Conservation (phyloP, 345 rosid species). For the Lepidium africanum region DNA sequence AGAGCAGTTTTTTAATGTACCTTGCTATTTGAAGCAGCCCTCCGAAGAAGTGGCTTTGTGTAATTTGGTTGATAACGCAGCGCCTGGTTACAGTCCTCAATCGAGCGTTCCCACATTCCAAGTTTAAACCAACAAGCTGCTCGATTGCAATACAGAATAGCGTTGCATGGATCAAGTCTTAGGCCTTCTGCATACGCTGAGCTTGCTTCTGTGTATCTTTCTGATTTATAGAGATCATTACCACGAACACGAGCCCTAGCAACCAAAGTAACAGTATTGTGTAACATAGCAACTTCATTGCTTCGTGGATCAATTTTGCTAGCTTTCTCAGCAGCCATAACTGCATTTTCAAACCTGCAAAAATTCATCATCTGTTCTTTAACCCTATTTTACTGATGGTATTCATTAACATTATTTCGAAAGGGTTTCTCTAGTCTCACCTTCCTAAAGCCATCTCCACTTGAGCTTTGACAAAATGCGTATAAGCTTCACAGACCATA, state of each 20-base stretch:
- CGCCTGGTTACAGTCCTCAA: constrained; percentile 84
- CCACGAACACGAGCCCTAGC: constrained; percentile 91
- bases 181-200: constrained; percentile 92
- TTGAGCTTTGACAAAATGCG: constrained; percentile 60
- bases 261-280: constrained; percentile 65
- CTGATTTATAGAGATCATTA: constrained; percentile 93
- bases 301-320: constrained; percentile 63
- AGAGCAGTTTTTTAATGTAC: constrained; percentile 21
- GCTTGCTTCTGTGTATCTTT: constrained; percentile 92
- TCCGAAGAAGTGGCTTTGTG: constrained; percentile 79
- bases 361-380: constrained; percentile 38
- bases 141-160: constrained; percentile 80
- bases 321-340: constrained; percentile 79
- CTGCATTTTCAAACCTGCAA: constrained; percentile 98
- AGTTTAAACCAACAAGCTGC: constrained; percentile 99
- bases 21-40: constrained; percentile 88
- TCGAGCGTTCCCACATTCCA: constrained; percentile 80
- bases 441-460: constrained; percentile 93
- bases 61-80: constrained; percentile 67
- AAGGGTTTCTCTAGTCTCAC: constrained; percentile 38
- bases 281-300: constrained; percentile 61
- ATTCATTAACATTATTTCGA: neutral
- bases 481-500: constrained; percentile 80
- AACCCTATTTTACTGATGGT: constrained; percentile 14
- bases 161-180: constrained; percentile 72